Base-by-base conservation (phyloP, 768 basidiomycete species). In the Lentinula detonsa region DNA sequence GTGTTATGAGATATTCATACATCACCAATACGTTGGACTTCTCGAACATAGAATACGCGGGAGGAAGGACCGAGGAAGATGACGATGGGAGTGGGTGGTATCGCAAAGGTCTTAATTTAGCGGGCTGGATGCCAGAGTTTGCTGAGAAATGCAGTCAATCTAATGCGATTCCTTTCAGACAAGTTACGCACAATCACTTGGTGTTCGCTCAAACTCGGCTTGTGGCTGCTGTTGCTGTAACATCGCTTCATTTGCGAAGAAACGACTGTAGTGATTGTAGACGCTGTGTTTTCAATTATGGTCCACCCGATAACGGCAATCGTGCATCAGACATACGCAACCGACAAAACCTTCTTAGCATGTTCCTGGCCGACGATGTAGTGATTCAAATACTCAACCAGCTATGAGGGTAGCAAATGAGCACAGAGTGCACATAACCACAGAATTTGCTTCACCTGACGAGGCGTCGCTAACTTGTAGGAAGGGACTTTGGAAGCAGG, bases 21-120 rank as follows among this genome's bases (percentile, higher is more conserved):
- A 98, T 82, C 61, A 98, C 87, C 46, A 98, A 76, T 3, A 98
- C 92, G 69, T 98, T 98, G 67, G 92, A 95, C 80, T 98, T 98
- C 78, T 98, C 95, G 57, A 96, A 91, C 28, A 85, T 69, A 21
- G 88, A 83, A 13, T 75, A 72, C 49, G 78, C 77, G n/a, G 74
- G 81, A 53, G 76, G 74, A 21, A 80, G 70, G 5, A 80, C 66
- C 21, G 70, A 13, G 15, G 35, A 48, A 51, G 35, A 65, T 52
- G 75, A 69, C 23, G 72, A 61, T 23, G 70, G 54, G 56, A 74
- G 66, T n/a, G 73, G 67, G 18, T 74, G 72, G 40, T 72, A 73
- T 42, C 81, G 75, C 65, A 88, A 76, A 11, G 91, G 91, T 59
- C 81, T 81, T 60, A 93, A 70, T 45, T 81, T 80, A 39, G 89